Evolutionary conservation across 2,329 filamentous ascomycete species (phyloP), one percentile per base, ranked within the genome.

Genomic region (Nemania sp.): DNA sequence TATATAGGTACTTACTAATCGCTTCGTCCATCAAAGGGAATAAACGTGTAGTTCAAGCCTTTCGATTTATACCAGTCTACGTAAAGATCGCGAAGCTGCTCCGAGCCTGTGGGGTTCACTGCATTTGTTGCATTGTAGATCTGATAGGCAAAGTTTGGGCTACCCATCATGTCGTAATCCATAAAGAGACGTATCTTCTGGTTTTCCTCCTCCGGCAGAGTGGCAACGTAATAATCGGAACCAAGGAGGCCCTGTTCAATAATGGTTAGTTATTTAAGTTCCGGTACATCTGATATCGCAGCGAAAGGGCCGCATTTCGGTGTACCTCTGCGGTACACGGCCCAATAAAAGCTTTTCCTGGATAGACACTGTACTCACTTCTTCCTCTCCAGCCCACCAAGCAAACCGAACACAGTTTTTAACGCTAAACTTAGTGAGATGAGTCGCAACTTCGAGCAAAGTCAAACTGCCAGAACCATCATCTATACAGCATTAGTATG

Each of bases 21-120:
- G 70, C 90, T 93, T 66, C 92, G 89, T 6, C 92, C 92, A 73
- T 93, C 90, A 72, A 96, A 95, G 1, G 88, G 87, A 29, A 92
- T 92, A 66, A 91, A 88, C 0, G 88, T 91, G 77, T 89, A 90
- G 79, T 89, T 89, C 64, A 89, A 83, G 1, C 85, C 89, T 24
- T 89, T 83, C 1, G 82, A 79, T 68, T 84, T 79, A 80, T 91
- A 94, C 85, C 87, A 93, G 56, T 89, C 82, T 22, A 89, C 82
- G 77, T 93, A 93, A 41, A 93, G 81, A 67, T 90, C 81, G 66
- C 90, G 87, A 64, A 93, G 84, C 77, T 93, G 85, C 69, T 90
- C 87, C 0, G 91, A 93, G 0, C 93, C 93, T 18, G 80, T 82
- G 35, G 93, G 93, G 77, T 91, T 91, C 15, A 86, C 86, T 2